Evolutionary conservation across 2,329 filamentous ascomycete species (phyloP).

Genomic region (Phyllosticta ampelicida): DNA sequence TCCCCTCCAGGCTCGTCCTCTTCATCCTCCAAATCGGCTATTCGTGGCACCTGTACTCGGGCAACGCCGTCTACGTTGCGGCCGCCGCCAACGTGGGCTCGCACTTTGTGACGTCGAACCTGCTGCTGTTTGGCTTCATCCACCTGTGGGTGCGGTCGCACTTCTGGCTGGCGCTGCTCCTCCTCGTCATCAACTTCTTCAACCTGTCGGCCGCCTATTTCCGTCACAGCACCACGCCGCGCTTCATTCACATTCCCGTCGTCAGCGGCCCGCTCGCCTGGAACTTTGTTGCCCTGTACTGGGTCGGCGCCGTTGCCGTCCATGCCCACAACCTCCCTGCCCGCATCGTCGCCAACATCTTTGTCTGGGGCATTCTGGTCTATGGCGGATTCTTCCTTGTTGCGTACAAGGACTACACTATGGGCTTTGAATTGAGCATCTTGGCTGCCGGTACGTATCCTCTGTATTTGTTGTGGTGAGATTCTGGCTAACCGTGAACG

Average conservation of each 20-base stretch:
- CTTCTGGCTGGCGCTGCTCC: slow-evolving; percentile 65
- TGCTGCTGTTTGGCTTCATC: slow-evolving; percentile 71
- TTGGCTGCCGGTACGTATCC: slow-evolving; percentile 52
- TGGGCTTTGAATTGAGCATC: slow-evolving; percentile 69
- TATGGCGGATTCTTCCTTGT: slow-evolving; percentile 69
- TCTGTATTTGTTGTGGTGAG: neutral
- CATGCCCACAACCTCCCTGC: slow-evolving; percentile 55
- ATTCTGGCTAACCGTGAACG: neutral
- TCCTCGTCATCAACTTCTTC: slow-evolving; percentile 70
- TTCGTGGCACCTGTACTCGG: slow-evolving; percentile 63
- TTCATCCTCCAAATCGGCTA: slow-evolving; percentile 69
- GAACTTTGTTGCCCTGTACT: slow-evolving; percentile 79
- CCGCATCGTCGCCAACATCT: slow-evolving; percentile 75
- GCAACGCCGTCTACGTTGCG: slow-evolving; percentile 50
- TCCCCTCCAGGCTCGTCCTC: slow-evolving; percentile 40
- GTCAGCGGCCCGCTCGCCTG: slow-evolving; percentile 72
- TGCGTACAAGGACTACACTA: slow-evolving; percentile 62
- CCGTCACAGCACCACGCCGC: slow-evolving; percentile 59
- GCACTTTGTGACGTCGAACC: slow-evolving; percentile 79
- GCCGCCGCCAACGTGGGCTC: slow-evolving; percentile 66
- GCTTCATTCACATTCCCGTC: slow-evolving; percentile 65
- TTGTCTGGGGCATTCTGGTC: slow-evolving; percentile 72
- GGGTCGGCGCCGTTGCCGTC: slow-evolving; percentile 76
- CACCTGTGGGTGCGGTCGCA: slow-evolving; percentile 69
- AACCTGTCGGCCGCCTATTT: slow-evolving; percentile 74